These are phyloP conservation scores for Poteriospumella lacustris DNA, from an alignment of 108 stramenopile species.

Conservation along the genomic window DNA sequence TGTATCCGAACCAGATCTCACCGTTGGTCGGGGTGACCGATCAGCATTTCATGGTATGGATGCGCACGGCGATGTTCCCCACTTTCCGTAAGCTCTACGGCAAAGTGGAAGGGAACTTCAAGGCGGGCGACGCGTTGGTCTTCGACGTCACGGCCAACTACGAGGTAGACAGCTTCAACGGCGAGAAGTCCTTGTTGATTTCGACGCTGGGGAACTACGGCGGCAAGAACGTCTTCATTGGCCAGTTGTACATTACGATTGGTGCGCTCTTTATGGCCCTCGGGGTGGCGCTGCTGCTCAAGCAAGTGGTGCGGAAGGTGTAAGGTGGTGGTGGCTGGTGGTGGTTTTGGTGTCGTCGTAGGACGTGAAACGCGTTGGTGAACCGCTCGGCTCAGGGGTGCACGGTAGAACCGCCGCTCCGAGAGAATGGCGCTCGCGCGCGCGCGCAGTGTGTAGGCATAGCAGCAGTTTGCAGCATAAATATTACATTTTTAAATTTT, in stretches of 20 bases:
- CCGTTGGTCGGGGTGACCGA: slow-evolving; percentile 79
- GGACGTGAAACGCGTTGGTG: no score
- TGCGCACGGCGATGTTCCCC: slow-evolving; percentile 85
- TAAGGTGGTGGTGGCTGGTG: no score
- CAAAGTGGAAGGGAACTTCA: slow-evolving; percentile 67
- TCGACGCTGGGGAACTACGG: slow-evolving; percentile 73
- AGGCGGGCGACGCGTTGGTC: slow-evolving; percentile 58
- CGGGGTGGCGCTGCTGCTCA: slow-evolving; percentile 69
- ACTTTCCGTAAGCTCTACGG: slow-evolving; percentile 96
- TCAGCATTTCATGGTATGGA: slow-evolving; percentile 99
- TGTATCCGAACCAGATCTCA: slow-evolving; percentile 19
- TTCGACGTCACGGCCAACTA: slow-evolving; percentile 79
- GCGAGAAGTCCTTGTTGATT: slow-evolving; percentile 76
- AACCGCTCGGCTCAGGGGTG: no score
- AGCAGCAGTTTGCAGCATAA: no score
- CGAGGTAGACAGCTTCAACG: slow-evolving; percentile 70
- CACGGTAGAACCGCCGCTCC: no score
- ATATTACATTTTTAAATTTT: no score
- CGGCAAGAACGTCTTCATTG: slow-evolving; percentile 78
- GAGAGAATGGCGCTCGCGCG: no score
- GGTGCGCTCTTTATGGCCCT: slow-evolving; percentile 69
- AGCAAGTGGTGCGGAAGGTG: no score
- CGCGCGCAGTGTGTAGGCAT: no score
- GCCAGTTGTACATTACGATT: slow-evolving; percentile 67
- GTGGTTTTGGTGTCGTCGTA: no score